Base-by-base conservation (phyloP, 1,139 yeast species). In the Sugiyamaella xylanicola region DNA sequence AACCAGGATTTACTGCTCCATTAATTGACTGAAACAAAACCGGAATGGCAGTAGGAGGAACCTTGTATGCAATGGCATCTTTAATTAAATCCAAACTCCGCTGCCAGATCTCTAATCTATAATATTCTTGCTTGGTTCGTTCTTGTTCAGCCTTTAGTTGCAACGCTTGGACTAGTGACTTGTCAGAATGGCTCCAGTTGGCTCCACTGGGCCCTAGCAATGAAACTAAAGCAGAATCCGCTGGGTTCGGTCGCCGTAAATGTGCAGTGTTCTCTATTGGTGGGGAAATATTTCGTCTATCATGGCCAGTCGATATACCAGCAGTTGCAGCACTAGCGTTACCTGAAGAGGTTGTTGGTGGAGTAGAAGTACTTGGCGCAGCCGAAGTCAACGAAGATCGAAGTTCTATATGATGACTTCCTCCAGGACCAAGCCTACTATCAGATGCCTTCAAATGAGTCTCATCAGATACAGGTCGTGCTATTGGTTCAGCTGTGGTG, bases 41-140 rank as follows among this genome's bases (percentile, higher is more conserved):
- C 0, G 96, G 88, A n/a, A 92, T 84, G 62, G 85, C 47, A 17
- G 42, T 72, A 0, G 84, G 76, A 0, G 97, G 96, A 1, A 92
- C 74, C 40, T 86, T 85, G 11, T 85, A 81, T 42, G 77, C 74
- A 7, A 81, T 67, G 0, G 96, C 95, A 21, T 78, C 74, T 57
- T 82, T 82, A 51, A 91, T 65, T 22, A 91, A 75, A 56, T 83
- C 84, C 43, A 86, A 72, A 39, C 87, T 81, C 57, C 81, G 78
- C 55, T 80, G 79, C 32, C 86, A 77, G 40, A 79, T 74, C 67
- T 91, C 96, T 37, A 86, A 74, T 56, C 80, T 80, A 68, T 87
- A 85, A 64, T 77, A 86, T 63, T 87, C 95, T 69, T 91, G 97
- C 63, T 86, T 86, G 1, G 97, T 87, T 42, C 81, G 78, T 68